phyloP scores from a whole-genome alignment of 306 rosid species.

The Fragaria vesca region DNA sequence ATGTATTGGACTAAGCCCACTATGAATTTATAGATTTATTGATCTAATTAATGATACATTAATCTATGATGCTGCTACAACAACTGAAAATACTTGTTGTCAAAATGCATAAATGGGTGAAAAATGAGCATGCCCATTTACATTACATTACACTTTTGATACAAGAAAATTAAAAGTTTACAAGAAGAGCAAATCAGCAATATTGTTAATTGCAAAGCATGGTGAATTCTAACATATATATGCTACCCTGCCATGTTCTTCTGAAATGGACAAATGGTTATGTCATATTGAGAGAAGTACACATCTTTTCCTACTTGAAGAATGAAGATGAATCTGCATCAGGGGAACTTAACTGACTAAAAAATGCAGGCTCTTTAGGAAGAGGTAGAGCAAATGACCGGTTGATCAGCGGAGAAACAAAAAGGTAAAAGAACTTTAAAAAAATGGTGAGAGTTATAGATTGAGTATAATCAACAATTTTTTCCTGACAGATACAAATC shows the following conservation, averaged over 20 bases:
- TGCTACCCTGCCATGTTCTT: constrained; percentile 8
- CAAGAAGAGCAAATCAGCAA: background rate
- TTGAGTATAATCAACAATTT: too few species aligned
- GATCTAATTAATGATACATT: background rate
- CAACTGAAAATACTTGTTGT: background rate
- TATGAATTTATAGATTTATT: background rate
- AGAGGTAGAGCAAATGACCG: background rate
- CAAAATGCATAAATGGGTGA: background rate
- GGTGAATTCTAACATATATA: background rate
- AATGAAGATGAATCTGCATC: background rate
- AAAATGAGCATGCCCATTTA: background rate
- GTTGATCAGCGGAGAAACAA: background rate
- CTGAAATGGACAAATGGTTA: constrained; percentile 6
- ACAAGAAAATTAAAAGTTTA: too few species aligned
- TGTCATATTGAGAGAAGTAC: background rate
- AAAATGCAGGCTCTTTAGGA: constrained; percentile 15
- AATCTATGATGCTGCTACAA: background rate
- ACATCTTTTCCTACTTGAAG: constrained; percentile 10
- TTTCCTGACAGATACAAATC: too few species aligned
- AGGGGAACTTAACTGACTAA: background rate
- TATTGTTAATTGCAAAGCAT: background rate
- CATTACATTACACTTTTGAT: background rate
- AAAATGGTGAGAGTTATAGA: too few species aligned
- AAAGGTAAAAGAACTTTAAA: too few species aligned
- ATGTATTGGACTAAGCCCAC: background rate